Percentiles rank a stretch among this genome's conserved stretches.
Conservation (phyloP, 306 rosid species). For the Dryas octopetala region DNA sequence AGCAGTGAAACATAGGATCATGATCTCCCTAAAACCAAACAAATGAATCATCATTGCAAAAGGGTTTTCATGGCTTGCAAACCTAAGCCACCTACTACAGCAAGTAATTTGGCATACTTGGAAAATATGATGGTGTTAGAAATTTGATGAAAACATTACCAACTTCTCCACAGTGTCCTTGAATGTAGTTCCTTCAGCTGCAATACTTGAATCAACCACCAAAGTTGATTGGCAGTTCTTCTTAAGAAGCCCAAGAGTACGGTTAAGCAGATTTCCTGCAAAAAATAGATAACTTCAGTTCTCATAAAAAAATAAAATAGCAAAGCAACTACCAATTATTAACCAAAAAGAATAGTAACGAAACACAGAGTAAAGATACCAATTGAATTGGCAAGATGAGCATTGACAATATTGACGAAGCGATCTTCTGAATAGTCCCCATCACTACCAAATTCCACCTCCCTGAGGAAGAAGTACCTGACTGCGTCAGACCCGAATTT, state of each 20-base stretch:
- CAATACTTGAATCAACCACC: slow-evolving; percentile 63
- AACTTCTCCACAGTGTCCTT: slow-evolving; percentile 66
- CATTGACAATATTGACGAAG: slow-evolving; percentile 81
- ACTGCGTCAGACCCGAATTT: slow-evolving; percentile 90
- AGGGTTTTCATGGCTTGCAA: slow-evolving; percentile 4
- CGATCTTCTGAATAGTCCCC: slow-evolving; percentile 98
- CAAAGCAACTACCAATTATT: slow-evolving; percentile 9
- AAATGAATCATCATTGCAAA: background rate
- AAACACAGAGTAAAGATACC: slow-evolving; percentile 47
- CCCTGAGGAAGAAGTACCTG: slow-evolving; percentile 92
- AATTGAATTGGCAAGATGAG: slow-evolving; percentile 95
- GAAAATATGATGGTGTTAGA: background rate
- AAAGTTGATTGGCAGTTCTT: slow-evolving; percentile 88
- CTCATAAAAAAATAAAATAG: background rate
- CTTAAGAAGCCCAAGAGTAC: slow-evolving; percentile 83
- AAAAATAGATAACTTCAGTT: slow-evolving; percentile 25
- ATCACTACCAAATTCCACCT: slow-evolving; percentile 89
- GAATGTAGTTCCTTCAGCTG: slow-evolving; percentile 74
- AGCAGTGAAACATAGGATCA: background rate
- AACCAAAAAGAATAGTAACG: slow-evolving; percentile 11
- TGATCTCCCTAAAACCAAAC: background rate
- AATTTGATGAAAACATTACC: slow-evolving; percentile 39
- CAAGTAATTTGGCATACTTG: background rate
- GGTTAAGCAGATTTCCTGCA: slow-evolving; percentile 94
- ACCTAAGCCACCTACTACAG: slow-evolving; percentile 8